Evolutionary conservation across 1,284 basidiomycete species (phyloP).

Genomic region (Austroboletus novae-zelandiae): DNA sequence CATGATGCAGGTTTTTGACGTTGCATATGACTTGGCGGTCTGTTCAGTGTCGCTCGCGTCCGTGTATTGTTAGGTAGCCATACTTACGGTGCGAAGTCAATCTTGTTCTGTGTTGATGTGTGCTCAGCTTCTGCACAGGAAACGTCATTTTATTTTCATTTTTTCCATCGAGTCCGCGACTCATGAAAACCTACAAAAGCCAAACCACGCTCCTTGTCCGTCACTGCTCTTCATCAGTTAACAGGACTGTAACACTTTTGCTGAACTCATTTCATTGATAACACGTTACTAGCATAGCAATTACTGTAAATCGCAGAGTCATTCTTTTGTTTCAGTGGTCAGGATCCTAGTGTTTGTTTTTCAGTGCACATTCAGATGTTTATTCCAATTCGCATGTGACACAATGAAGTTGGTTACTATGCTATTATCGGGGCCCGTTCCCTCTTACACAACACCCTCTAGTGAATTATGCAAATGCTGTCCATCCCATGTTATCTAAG

Average conservation of each 20-base stretch:
- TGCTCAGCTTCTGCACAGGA: conserved; percentile 22
- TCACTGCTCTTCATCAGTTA: conserved; percentile 13
- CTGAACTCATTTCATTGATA: conserved; percentile 16
- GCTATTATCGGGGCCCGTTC: neutral
- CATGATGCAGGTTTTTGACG: conserved; percentile 28
- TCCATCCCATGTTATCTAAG: conserved; percentile 7
- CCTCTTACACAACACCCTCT: neutral
- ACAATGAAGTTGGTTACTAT: conserved; percentile 10
- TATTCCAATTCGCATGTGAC: conserved; percentile 13
- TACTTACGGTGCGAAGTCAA: conserved; percentile 46
- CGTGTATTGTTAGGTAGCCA: conserved; percentile 54
- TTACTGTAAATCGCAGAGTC: conserved; percentile 27
- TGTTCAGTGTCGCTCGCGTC: conserved; percentile 31
- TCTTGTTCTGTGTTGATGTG: conserved; percentile 28
- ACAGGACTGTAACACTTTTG: conserved; percentile 31
- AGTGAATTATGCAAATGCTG: neutral
- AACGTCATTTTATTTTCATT: conserved; percentile 3
- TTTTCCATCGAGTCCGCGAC: conserved; percentile 26
- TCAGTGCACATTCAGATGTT: conserved; percentile 23
- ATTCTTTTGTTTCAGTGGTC: conserved; percentile 27
- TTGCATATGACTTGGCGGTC: conserved; percentile 26
- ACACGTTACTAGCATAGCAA: conserved; percentile 30
- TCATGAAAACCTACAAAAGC: conserved; percentile 21
- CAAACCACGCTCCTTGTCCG: conserved; percentile 26
- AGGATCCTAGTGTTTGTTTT: conserved; percentile 19